These are phyloP conservation scores for Aciculosporium take DNA, from an alignment of 2,329 filamentous ascomycete genomes.

Conservation along the genomic window DNA sequence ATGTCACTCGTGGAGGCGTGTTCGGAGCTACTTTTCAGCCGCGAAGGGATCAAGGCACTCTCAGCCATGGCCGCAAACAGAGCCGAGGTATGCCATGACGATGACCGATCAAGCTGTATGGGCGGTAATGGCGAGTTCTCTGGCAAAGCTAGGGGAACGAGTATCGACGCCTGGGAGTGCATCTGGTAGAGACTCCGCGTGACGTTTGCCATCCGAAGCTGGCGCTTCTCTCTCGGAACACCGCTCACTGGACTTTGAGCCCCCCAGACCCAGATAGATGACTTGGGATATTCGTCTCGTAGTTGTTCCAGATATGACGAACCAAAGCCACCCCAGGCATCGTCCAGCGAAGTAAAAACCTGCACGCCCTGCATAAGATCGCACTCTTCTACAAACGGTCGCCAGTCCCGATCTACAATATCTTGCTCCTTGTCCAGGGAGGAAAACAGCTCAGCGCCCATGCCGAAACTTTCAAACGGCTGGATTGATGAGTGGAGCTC, in stretches of 20 bases:
- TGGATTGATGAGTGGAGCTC: constrained; percentile 66
- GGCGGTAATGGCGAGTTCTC: constrained; percentile 41
- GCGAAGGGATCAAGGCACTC: constrained; percentile 60
- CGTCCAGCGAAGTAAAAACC: constrained; percentile 54
- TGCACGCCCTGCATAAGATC: constrained; percentile 86
- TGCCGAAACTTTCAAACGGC: constrained; percentile 84
- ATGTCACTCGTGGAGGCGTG: constrained; percentile 43
- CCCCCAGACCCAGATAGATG: constrained; percentile 76
- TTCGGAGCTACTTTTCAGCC: constrained; percentile 39
- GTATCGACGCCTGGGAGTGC: constrained; percentile 56
- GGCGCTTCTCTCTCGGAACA: constrained; percentile 35
- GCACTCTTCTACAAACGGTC: constrained; percentile 82
- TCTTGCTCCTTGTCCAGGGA: constrained; percentile 68
- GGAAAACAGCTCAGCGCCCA: constrained; percentile 62
- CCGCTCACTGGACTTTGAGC: constrained; percentile 47
- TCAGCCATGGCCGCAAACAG: constrained; percentile 66
- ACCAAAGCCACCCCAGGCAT: constrained; percentile 71
- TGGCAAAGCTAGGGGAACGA: constrained; percentile 59
- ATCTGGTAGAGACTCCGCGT: constrained; percentile 58
- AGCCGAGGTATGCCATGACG: constrained; percentile 68
- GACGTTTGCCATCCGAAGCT: constrained; percentile 54
- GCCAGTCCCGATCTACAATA: constrained; percentile 75
- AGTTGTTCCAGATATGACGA: constrained; percentile 61
- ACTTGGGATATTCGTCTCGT: constrained; percentile 83
- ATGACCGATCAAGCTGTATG: constrained; percentile 45